Evolutionary conservation across 139 green algal genomes (phyloP), one percentile per base, ranked within the genome.

Genomic region (Micromonas commoda): DNA sequence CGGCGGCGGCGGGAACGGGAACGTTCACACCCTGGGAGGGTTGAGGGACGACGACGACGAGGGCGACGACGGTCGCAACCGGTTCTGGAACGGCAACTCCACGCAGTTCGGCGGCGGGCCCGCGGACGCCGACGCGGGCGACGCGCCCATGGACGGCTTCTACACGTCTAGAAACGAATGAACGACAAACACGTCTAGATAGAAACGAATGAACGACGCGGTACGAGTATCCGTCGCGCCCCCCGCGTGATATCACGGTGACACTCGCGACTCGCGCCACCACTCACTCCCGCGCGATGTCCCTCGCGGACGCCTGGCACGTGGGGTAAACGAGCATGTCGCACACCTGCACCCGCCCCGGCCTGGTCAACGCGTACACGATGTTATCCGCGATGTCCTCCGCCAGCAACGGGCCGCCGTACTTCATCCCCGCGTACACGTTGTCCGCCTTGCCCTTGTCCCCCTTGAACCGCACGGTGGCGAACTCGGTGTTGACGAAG

Each of bases 351-450:
- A 77, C 69, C 51, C 76, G 77, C 53, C 61, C 35, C n/a, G 79
- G 79, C 19, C 73, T 61, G 20, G 64, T 80, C 23, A 76, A 37
- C 3, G 86, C 88, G 73, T 93, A 97, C 45, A 94, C 75, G 29
- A 92, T 86, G 60, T 94, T 90, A 85, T 97, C 91, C 26, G 92
- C 92, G 3, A 97, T 88, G 79, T 97, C 92, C 23, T 83, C 82
- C 9, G 86, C 90, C 0, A 71, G 83, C 39, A 95, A 76, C 0
- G 88, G 85, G 20, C 31, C 63, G 31, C 28, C 28, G 63, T 34
- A 32, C 13, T 88, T 71, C 26, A 93, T 87, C 37, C 91, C 89
- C 39, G 82, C 71, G 80, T 95, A 96, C 19, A 96, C 88, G 1
- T 78, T 80, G 31, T 91, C 86, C 1, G 88, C 90, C 13, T 82